Conservation (phyloP, 352 stramenopile species). For the Globisporangium cystogenes region DNA sequence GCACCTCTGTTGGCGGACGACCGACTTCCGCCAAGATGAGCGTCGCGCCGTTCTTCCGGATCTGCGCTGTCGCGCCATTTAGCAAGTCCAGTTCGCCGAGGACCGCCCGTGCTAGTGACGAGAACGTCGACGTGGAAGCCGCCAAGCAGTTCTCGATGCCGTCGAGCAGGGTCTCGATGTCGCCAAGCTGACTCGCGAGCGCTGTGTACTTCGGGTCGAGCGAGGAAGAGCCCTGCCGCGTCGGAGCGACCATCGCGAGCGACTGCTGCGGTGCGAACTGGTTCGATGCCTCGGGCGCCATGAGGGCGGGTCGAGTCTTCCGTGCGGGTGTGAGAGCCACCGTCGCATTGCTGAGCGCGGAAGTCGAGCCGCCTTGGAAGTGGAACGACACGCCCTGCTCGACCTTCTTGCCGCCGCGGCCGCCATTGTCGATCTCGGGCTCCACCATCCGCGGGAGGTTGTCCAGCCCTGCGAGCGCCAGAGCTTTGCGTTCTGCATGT, state of each 20-base stretch:
- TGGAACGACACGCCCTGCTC: slow-evolving; percentile 46
- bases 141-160: slow-evolving; percentile 41
- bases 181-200: slow-evolving; percentile 38
- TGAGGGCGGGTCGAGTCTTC: slow-evolving; percentile 10
- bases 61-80: slow-evolving; percentile 47
- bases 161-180: slow-evolving; percentile 60
- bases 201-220: slow-evolving; percentile 24
- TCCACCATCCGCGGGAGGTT: slow-evolving; percentile 13
- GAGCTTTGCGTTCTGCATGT: slow-evolving; percentile 16
- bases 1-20: slow-evolving; percentile 32
- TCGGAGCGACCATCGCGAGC: slow-evolving; percentile 14
- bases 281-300: slow-evolving; percentile 7
- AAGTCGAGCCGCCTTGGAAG: slow-evolving; percentile 33
- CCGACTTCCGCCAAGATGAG: slow-evolving; percentile 52
- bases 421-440: slow-evolving; percentile 16
- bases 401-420: background rate
- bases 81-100: slow-evolving; percentile 55
- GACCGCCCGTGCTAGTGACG: slow-evolving; percentile 30
- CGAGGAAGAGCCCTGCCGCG: slow-evolving; percentile 1
- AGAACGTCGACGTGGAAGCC: slow-evolving; percentile 28
- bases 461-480: slow-evolving; percentile 5
- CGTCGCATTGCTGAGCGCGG: slow-evolving; percentile 8
- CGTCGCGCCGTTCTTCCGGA: slow-evolving; percentile 58
- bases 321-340: background rate
- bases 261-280: slow-evolving; percentile 2